A percentile compares a stretch with the other conserved stretches of the same genome.
These are phyloP conservation scores for Pyrus pyrifolia DNA, from an alignment of 306 rosid genomes.

Conservation along the genomic window DNA sequence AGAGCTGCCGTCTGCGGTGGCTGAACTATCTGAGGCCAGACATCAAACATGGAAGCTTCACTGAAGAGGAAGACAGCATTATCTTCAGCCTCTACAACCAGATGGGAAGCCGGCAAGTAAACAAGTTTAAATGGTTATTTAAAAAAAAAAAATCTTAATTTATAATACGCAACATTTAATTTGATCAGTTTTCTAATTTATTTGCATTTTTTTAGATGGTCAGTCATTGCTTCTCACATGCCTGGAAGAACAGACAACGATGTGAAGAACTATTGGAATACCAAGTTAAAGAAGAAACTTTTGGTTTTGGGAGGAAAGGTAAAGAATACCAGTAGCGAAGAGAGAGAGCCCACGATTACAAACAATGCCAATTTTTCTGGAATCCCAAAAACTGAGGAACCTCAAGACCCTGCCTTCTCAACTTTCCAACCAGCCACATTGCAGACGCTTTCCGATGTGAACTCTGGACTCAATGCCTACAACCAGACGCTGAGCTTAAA, in stretches of 20 bases:
- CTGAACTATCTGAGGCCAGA: conserved; percentile 83
- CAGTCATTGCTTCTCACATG: conserved; percentile 65
- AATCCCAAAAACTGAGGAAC: conserved; percentile 14
- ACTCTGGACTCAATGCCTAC: conserved; percentile 7
- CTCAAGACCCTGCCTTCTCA: conserved; percentile 16
- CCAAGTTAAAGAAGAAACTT: conserved; percentile 68
- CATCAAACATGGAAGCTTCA: conserved; percentile 82
- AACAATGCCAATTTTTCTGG: conserved; percentile 8
- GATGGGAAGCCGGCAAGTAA: conserved; percentile 68
- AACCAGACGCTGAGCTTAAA: conserved; percentile 7
- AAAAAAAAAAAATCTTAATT: not conserved
- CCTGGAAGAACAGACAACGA: conserved; percentile 90
- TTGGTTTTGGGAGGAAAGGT: conserved; percentile 36
- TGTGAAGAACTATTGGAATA: conserved; percentile 87
- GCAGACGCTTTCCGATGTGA: conserved; percentile 5
- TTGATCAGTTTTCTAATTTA: not conserved
- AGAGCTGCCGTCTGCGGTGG: conserved; percentile 89
- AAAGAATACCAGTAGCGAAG: not conserved
- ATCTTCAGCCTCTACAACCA: conserved; percentile 56
- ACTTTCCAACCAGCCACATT: conserved; percentile 10
- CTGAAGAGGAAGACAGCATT: conserved; percentile 68
- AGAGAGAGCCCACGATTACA: conserved; percentile 2
- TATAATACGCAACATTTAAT: not conserved
- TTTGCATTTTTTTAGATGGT: conserved; percentile 49
- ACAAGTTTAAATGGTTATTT: not conserved